Conservation (phyloP, 1,284 basidiomycete genomes). For the Mrakiaceae sp. region DNA sequence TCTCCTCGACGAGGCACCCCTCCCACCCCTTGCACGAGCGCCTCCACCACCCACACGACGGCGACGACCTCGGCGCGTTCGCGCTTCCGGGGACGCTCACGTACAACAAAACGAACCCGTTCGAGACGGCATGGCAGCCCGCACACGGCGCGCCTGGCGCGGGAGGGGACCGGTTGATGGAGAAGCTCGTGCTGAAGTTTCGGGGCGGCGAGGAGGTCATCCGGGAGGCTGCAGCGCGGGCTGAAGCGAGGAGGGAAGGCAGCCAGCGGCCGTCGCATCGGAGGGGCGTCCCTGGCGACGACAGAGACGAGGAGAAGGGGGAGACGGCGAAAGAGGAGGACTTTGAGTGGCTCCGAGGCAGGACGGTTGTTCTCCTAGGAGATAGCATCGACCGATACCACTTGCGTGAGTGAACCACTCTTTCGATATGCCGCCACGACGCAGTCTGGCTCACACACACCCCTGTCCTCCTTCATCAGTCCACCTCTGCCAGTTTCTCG, state of each 20-base stretch:
- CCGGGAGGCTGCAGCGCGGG: background rate
- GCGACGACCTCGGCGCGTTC: too few species aligned
- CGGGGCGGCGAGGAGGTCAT: slow-evolving; percentile 4
- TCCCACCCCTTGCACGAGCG: too few species aligned
- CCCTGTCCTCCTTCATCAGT: background rate
- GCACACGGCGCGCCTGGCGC: too few species aligned
- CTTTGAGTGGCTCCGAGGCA: slow-evolving; percentile 6
- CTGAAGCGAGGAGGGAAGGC: too few species aligned
- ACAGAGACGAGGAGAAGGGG: background rate
- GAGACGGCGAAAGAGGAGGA: background rate
- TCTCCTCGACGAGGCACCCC: too few species aligned
- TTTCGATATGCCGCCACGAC: background rate
- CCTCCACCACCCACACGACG: too few species aligned
- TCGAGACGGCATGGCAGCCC: background rate
- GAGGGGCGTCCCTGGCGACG: background rate
- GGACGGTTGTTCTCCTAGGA: slow-evolving; percentile 9
- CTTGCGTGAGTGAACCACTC: slow-evolving; percentile 1
- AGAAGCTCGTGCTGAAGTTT: slow-evolving; percentile 11
- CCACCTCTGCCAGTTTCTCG: slow-evolving; percentile 16
- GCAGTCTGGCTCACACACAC: background rate
- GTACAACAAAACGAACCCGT: slow-evolving; percentile 8
- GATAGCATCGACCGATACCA: slow-evolving; percentile 14
- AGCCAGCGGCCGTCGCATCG: too few species aligned
- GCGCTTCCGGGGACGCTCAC: background rate
- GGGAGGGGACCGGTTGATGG: slow-evolving; percentile 5